These are phyloP conservation scores for Bipolaris sorokiniana DNA, from an alignment of 2,329 filamentous ascomycete genomes.

Conservation along the genomic window DNA sequence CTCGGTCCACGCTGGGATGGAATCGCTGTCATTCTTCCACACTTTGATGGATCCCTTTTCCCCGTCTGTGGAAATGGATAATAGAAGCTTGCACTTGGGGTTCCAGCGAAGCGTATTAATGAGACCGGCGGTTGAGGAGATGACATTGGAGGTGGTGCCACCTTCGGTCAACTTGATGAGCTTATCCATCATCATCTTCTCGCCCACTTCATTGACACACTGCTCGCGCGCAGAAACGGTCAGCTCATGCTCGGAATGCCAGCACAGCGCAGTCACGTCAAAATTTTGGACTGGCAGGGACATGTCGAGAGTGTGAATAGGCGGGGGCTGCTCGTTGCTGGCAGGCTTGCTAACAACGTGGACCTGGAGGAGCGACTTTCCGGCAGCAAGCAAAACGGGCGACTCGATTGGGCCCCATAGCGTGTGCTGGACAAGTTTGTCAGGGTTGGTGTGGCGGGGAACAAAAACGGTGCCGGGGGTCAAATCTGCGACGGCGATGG, in stretches of 20 bases:
- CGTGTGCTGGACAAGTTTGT: slow-evolving; percentile 40
- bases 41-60: slow-evolving; percentile 48
- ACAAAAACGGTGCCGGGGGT: slow-evolving; percentile 39
- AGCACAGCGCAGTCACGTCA: slow-evolving; percentile 46
- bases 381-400: slow-evolving; percentile 44
- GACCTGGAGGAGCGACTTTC: slow-evolving; percentile 45
- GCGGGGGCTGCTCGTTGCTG: slow-evolving; percentile 6
- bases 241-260: slow-evolving; percentile 43
- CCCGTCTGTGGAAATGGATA: slow-evolving; percentile 50
- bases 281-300: slow-evolving; percentile 40
- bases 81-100: slow-evolving; percentile 38
- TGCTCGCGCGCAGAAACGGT: slow-evolving; percentile 46
- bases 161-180: slow-evolving; percentile 44
- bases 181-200: slow-evolving; percentile 48
- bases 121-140: slow-evolving; percentile 47
- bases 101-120: slow-evolving; percentile 49
- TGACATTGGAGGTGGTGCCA: slow-evolving; percentile 38
- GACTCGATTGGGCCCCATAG: slow-evolving; percentile 44
- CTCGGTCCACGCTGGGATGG: slow-evolving; percentile 50
- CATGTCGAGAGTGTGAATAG: slow-evolving; percentile 32
- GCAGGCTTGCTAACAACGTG: slow-evolving; percentile 35
- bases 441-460: slow-evolving; percentile 29
- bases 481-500: slow-evolving; percentile 41
- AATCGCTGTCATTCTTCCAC: slow-evolving; percentile 45
- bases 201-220: slow-evolving; percentile 44